Conservation (phyloP, 1,139 yeast species). For the Meyerozyma guilliermondii region DNA sequence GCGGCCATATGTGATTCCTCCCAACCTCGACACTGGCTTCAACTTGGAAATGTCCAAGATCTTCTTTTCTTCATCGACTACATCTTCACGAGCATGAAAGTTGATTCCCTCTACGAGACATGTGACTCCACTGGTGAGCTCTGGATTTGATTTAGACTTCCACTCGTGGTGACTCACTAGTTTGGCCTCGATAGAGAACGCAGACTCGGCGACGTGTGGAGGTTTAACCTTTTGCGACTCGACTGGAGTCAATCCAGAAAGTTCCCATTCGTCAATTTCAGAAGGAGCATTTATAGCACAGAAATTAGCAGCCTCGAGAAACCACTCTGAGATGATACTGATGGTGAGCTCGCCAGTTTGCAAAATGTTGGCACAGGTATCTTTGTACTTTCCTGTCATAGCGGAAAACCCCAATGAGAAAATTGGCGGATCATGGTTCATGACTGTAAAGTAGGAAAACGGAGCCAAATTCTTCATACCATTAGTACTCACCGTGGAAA, state of each 20-base stretch:
- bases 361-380: conserved; percentile 43
- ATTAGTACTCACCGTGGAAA: conserved; percentile 39
- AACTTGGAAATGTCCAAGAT: conserved; percentile 42
- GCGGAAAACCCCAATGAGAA: conserved; percentile 47
- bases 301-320: conserved; percentile 57
- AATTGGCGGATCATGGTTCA: conserved; percentile 54
- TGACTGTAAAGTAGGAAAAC: conserved; percentile 49
- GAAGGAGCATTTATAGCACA: conserved; percentile 45
- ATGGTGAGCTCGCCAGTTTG: conserved; percentile 54
- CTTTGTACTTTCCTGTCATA: conserved; percentile 37
- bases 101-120: conserved; percentile 51
- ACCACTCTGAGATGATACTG: conserved; percentile 60
- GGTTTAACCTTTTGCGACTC: conserved; percentile 44
- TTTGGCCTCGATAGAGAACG: conserved; percentile 55
- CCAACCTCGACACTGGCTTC: conserved; percentile 52
- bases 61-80: conserved; percentile 36
- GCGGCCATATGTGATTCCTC: conserved; percentile 49
- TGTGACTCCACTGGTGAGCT: conserved; percentile 33
- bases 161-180: conserved; percentile 41
- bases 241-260: conserved; percentile 49
- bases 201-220: conserved; percentile 57
- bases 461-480: conserved; percentile 54
- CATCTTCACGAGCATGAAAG: conserved; percentile 55
- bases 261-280: conserved; percentile 50
- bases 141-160: conserved; percentile 35